A percentile compares a stretch with the other conserved stretches of the same genome.
Evolutionary conservation across 2,329 filamentous ascomycete genomes (phyloP).

Genomic region (Zopfia rhizophila): DNA sequence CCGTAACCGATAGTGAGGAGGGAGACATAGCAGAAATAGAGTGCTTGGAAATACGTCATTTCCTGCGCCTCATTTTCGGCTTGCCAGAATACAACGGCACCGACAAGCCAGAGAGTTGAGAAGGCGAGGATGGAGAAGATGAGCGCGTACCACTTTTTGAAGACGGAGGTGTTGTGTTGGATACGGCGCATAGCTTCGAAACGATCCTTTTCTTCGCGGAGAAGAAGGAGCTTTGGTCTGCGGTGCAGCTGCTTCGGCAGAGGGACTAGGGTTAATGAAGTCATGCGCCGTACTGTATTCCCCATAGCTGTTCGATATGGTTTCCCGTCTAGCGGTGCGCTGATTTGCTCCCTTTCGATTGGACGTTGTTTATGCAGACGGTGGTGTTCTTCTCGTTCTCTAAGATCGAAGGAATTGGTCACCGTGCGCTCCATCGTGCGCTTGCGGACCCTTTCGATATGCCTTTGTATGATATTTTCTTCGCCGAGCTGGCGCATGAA

Average conservation of each 20-base stretch:
- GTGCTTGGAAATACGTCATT: slow-evolving; percentile 79
- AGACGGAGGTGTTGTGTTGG: slow-evolving; percentile 71
- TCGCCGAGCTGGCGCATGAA: slow-evolving; percentile 69
- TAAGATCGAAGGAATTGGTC: slow-evolving; percentile 62
- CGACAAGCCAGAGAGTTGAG: slow-evolving; percentile 80
- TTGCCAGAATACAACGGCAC: slow-evolving; percentile 78
- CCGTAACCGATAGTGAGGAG: slow-evolving; percentile 90
- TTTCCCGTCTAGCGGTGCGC: slow-evolving; percentile 35
- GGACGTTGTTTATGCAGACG: slow-evolving; percentile 29
- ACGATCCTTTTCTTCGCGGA: slow-evolving; percentile 70
- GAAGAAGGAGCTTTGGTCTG: slow-evolving; percentile 62
- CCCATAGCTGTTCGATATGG: slow-evolving; percentile 34
- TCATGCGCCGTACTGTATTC: slow-evolving; percentile 17
- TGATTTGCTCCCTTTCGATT: slow-evolving; percentile 31
- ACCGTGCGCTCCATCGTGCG: slow-evolving; percentile 66
- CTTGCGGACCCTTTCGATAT: slow-evolving; percentile 65
- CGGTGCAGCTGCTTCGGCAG: slow-evolving; percentile 23
- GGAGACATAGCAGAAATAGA: slow-evolving; percentile 88
- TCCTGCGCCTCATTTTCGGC: slow-evolving; percentile 64
- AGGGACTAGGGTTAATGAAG: slow-evolving; percentile 14
- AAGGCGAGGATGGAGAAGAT: slow-evolving; percentile 74
- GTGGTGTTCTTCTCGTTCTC: slow-evolving; percentile 41
- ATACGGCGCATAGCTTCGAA: slow-evolving; percentile 86
- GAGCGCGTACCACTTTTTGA: slow-evolving; percentile 80
- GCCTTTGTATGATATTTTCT: slow-evolving; percentile 70